A percentile compares a stretch with the other conserved stretches of the same genome.
These are phyloP conservation scores for Rubia peregrina DNA, from an alignment of 305 asterid species.

Conservation along the genomic window DNA sequence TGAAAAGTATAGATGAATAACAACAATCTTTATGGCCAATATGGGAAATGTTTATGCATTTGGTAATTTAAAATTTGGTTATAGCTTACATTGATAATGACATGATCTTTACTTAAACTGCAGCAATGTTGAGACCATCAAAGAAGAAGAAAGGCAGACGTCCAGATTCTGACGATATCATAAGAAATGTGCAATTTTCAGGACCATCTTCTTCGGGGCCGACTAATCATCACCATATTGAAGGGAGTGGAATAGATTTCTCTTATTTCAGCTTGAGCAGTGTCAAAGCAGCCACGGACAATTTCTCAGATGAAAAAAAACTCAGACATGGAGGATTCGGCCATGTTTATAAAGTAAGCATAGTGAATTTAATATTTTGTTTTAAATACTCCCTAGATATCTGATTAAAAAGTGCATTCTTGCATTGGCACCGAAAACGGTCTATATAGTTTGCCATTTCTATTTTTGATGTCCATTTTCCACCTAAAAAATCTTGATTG, in stretches of 20 bases:
- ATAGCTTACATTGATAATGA: no score
- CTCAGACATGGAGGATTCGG: constrained; percentile 96
- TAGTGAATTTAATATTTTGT: no score
- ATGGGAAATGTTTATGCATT: no score
- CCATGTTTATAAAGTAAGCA: constrained; percentile 57
- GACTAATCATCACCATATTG: constrained; percentile 29
- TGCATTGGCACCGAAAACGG: no score
- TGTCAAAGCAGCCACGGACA: constrained; percentile 51
- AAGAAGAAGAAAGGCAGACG: constrained; percentile 21
- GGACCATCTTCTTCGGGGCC: constrained; percentile 32
- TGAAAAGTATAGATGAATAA: no score
- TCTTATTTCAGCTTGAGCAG: constrained; percentile 46
- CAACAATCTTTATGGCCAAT: no score
- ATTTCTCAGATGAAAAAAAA: constrained; percentile 52
- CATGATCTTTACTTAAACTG: constrained; percentile 8
- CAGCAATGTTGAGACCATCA: constrained; percentile 22
- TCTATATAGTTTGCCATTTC: no score
- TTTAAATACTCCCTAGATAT: no score
- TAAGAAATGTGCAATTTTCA: constrained; percentile 37
- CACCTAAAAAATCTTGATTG: background rate
- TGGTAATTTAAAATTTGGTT: background rate
- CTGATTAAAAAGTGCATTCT: no score
- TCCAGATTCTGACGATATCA: constrained; percentile 22
- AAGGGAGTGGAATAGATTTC: constrained; percentile 51
- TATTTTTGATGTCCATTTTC: background rate